phyloP scores from a whole-genome alignment of 2,329 filamentous ascomycete species.

The Gnomoniopsis sp. region DNA sequence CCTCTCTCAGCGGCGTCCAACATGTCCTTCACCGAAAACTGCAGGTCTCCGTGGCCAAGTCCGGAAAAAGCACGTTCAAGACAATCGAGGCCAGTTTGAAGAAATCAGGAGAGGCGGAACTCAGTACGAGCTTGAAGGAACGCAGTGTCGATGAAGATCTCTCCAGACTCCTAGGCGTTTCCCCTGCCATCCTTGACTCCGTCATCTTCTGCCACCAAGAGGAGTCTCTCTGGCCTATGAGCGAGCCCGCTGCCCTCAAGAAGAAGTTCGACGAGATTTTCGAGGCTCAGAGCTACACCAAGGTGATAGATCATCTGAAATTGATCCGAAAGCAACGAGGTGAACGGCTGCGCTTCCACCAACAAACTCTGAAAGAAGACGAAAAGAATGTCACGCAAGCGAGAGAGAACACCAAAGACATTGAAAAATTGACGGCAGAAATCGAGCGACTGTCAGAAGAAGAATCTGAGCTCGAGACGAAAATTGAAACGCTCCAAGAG shows the following conservation, averaged over 20 bases:
- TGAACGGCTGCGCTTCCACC: conserved; percentile 68
- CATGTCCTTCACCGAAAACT: conserved; percentile 83
- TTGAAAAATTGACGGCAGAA: conserved; percentile 58
- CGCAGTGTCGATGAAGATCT: conserved; percentile 81
- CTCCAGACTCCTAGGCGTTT: conserved; percentile 83
- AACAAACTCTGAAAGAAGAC: conserved; percentile 74
- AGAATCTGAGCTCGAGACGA: conserved; percentile 61
- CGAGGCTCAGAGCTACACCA: conserved; percentile 93
- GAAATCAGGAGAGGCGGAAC: conserved; percentile 73
- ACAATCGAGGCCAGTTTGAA: conserved; percentile 80
- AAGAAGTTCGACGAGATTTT: conserved; percentile 98
- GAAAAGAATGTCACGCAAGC: conserved; percentile 77
- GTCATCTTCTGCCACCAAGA: conserved; percentile 99
- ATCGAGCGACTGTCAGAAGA: conserved; percentile 38
- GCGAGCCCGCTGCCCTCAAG: conserved; percentile 79
- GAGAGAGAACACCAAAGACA: conserved; percentile 62
- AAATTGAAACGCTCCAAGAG: conserved; percentile 40
- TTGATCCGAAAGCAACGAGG: conserved; percentile 78
- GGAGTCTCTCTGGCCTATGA: conserved; percentile 95
- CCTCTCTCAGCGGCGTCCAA: conserved; percentile 69
- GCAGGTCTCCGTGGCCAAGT: conserved; percentile 84
- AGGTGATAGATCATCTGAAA: conserved; percentile 95
- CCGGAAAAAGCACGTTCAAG: conserved; percentile 65
- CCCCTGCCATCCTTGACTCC: conserved; percentile 82
- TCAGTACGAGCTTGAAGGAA: conserved; percentile 72